Percentiles rank a stretch among this genome's conserved stretches.
Evolutionary conservation across 495 filamentous ascomycete species (phyloP).

Genomic region (Penicillium salamii): DNA sequence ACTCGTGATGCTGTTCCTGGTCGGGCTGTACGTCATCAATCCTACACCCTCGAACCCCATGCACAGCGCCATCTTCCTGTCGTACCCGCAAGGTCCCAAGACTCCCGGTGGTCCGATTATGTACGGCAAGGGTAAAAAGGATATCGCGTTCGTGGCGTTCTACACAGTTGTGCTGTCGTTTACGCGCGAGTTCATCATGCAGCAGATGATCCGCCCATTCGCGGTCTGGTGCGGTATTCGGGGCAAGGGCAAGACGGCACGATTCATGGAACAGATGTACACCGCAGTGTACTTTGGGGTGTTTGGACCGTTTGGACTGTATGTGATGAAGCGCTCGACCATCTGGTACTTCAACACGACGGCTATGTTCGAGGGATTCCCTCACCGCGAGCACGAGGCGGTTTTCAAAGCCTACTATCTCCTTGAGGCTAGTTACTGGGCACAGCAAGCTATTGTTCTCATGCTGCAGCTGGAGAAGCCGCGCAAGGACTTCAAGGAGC

Average conservation of each 20-base stretch:
- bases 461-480: conserved; percentile 89
- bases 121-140: conserved; percentile 86
- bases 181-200: conserved; percentile 96
- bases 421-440: conserved; percentile 94
- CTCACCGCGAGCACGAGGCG: conserved; percentile 79
- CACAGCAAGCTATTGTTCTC: conserved; percentile 90
- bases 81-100: conserved; percentile 69
- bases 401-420: conserved; percentile 97
- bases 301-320: conserved; percentile 83
- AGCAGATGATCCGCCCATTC: conserved; percentile 78
- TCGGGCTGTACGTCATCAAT: conserved; percentile 70
- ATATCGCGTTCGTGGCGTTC: conserved; percentile 85
- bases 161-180: conserved; percentile 89
- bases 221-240: conserved; percentile 69
- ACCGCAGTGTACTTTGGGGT: conserved; percentile 92
- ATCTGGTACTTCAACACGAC: conserved; percentile 98
- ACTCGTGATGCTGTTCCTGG: conserved; percentile 59
- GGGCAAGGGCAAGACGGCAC: conserved; percentile 73
- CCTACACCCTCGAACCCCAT: conserved; percentile 80
- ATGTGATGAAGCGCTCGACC: conserved; percentile 84
- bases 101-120: conserved; percentile 55
- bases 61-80: conserved; percentile 87
- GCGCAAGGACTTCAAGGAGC: conserved; percentile 92
- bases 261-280: conserved; percentile 98
- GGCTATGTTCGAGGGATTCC: conserved; percentile 89